Evolutionary conservation across 495 filamentous ascomycete genomes (phyloP), one percentile per base, ranked within the genome.

Genomic region (Opeltia flavorubescens): DNA sequence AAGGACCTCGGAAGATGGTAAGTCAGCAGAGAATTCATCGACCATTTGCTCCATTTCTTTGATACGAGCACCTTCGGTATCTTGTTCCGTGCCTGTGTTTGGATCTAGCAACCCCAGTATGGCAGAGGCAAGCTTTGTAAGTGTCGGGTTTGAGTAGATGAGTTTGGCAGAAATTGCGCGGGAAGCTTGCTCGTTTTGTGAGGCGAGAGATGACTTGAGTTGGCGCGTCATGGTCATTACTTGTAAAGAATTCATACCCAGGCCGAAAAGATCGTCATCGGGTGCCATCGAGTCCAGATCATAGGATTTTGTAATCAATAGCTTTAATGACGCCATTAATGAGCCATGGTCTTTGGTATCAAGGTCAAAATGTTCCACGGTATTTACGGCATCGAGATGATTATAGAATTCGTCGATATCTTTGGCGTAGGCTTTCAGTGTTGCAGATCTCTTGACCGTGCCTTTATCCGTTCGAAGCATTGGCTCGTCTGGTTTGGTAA

Each of bases 381-480:
- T 29, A 23, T 43, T 6, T 43, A 9, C 40, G n/a, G 13, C 15
- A 8, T 44, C 21, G 4, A 30, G 15, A 23, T 60, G 53, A 0
- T 50, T 44, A 29, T 70, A 68, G 1, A 68, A 36, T 25, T 41
- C 57, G 6, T 66, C 55, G 27, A 69, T 60, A 7, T 70, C 64
- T 4, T 43, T 49, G 0, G 31, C 47, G 39, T 69, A 69, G 12
- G 59, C 50, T 1, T 17, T 29, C 5, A 66, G 15, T 3, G 41
- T 62, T 3, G 47, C 31, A 13, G 30, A 33, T 33, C 67, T 54
- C 38, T 59, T 54, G 13, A 70, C 53, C 0, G 65, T 69, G 1
- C 62, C 66, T 50, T 72, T 72, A 0, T 54, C 57, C 2, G 68
- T 52, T 20, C 68, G 56, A 13, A 54, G 47, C 1, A 70, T 20